phyloP scores from a whole-genome alignment of 192 early-diverging fungal genomes.

The Spizellomyces punctatus region DNA sequence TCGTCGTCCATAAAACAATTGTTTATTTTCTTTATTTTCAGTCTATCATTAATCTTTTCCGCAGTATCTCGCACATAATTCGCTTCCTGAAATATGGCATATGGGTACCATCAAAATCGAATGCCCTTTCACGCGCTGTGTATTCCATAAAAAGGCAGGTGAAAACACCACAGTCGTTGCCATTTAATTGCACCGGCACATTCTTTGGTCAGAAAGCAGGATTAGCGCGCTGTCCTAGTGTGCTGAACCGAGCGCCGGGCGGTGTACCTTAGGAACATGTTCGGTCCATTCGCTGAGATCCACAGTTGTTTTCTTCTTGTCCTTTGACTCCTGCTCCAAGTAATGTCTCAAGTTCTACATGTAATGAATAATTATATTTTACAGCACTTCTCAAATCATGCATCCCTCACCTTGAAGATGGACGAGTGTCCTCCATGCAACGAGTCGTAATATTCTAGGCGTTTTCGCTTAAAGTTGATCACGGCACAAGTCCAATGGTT shows the following conservation, averaged over 20 bases:
- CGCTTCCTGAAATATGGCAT: conserved; percentile 73
- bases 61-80: conserved; percentile 76
- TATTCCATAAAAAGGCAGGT: conserved; percentile 86
- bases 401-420: conserved; percentile 47
- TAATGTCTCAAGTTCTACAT: conserved; percentile 59
- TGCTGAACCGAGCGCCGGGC: neutral
- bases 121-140: conserved; percentile 54
- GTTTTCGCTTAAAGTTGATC: conserved; percentile 62
- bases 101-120: conserved; percentile 73
- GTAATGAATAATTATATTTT: neutral
- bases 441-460: conserved; percentile 83
- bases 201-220: conserved; percentile 46
- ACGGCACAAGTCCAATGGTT: conserved; percentile 75
- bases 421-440: conserved; percentile 65
- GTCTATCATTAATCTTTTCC: neutral
- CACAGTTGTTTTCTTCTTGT: conserved; percentile 69
- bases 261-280: conserved; percentile 4
- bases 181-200: conserved; percentile 84
- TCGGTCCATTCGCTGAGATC: conserved; percentile 70
- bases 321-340: conserved; percentile 66
- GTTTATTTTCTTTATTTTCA: no score
- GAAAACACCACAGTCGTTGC: conserved; percentile 96
- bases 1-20: no score
- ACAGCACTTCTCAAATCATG: neutral
- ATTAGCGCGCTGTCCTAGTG: conserved; percentile 1